phyloP scores from a whole-genome alignment of 192 early-diverging fungal genomes.

The Backusella australiensis region DNA sequence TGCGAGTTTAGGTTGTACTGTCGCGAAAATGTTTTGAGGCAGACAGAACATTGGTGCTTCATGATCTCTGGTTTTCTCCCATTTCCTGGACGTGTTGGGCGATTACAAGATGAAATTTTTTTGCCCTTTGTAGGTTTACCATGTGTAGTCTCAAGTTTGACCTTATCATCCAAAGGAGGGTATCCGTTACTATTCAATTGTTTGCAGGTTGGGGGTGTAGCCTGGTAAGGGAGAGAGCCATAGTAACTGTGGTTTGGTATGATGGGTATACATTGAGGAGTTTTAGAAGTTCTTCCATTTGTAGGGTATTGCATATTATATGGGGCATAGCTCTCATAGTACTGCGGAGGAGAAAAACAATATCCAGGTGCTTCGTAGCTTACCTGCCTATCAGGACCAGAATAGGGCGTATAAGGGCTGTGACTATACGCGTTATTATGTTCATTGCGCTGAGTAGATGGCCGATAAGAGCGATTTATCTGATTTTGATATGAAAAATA shows the following conservation, averaged over 20 bases:
- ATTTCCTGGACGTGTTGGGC: not conserved
- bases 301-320: not conserved
- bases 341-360: not conserved
- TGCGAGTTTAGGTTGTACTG: slow-evolving; percentile 79
- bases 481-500: not conserved
- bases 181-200: not conserved
- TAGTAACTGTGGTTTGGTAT: not conserved
- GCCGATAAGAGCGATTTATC: not conserved
- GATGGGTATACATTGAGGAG: not conserved
- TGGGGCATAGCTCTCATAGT: not conserved
- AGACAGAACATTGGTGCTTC: slow-evolving; percentile 15
- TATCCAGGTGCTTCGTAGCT: not conserved
- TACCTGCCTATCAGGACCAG: not conserved
- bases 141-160: not conserved
- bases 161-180: not conserved
- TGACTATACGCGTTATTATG: not conserved
- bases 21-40: slow-evolving; percentile 50
- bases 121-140: not conserved
- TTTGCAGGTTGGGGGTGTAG: not conserved
- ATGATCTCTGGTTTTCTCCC: not conserved
- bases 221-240: not conserved
- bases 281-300: not conserved
- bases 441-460: not conserved
- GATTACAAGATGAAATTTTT: not conserved
- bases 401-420: not conserved